These are phyloP conservation scores for Heteromeles arbutifolia DNA, from an alignment of 306 rosid species.

Conservation along the genomic window DNA sequence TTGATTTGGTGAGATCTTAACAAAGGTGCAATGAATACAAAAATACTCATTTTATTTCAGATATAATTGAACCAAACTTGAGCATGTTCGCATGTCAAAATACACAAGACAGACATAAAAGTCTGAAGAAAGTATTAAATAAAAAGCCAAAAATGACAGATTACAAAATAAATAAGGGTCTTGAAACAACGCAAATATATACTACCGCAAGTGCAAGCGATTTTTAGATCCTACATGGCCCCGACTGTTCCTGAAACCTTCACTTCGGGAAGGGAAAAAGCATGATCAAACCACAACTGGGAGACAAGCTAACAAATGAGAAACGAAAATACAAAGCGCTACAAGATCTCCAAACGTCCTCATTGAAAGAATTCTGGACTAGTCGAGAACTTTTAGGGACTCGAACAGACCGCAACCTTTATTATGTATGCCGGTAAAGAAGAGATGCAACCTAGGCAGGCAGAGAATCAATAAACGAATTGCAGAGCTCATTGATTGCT, in stretches of 20 bases:
- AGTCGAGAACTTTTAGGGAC: slow-evolving; percentile 27
- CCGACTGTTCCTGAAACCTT: neutral
- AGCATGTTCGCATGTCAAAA: neutral
- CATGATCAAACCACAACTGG: slow-evolving; percentile 18
- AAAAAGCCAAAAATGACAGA: neutral
- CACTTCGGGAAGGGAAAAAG: neutral
- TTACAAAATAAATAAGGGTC: neutral
- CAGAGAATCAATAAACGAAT: slow-evolving; percentile 31
- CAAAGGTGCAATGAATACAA: neutral
- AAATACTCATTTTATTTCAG: neutral
- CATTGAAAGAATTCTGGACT: slow-evolving; percentile 32
- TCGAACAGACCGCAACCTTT: slow-evolving; percentile 38
- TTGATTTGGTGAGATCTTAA: neutral
- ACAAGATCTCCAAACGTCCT: slow-evolving; percentile 41
- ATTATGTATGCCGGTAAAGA: slow-evolving; percentile 40
- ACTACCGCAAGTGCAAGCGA: slow-evolving; percentile 19
- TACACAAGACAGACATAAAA: neutral
- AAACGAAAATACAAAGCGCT: slow-evolving; percentile 27
- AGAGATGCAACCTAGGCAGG: slow-evolving; percentile 22
- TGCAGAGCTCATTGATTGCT: slow-evolving; percentile 28
- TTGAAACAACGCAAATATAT: slow-evolving; percentile 9
- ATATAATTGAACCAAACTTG: neutral
- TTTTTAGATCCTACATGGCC: slow-evolving; percentile 22
- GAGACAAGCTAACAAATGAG: slow-evolving; percentile 16
- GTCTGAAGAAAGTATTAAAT: neutral